phyloP scores from a whole-genome alignment of 805 yeast species.

The Tetrapisispora iriomotensis region DNA sequence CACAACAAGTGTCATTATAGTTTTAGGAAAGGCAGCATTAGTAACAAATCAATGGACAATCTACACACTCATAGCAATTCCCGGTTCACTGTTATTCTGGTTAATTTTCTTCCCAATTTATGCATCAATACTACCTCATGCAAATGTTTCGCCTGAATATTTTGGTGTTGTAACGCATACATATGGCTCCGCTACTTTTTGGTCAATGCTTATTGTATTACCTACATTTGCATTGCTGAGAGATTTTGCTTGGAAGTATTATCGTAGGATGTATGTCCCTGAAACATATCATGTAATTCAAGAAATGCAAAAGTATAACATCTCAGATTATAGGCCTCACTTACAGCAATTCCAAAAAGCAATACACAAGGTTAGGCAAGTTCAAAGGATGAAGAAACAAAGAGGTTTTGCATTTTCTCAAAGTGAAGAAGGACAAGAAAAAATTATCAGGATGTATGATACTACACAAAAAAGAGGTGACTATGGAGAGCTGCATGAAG shows the following conservation, averaged over 20 bases:
- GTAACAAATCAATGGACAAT: conserved; percentile 92
- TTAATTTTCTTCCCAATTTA: conserved; percentile 77
- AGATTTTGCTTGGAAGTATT: conserved; percentile 91
- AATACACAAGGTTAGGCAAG: conserved; percentile 93
- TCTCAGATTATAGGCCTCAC: conserved; percentile 90
- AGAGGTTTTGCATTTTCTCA: conserved; percentile 98
- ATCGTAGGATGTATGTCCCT: conserved; percentile 83
- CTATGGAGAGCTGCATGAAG: conserved; percentile 51
- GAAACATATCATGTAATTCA: conserved; percentile 92
- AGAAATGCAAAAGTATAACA: conserved; percentile 90
- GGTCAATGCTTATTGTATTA: conserved; percentile 72
- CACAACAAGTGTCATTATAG: conserved; percentile 80
- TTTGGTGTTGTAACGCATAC: conserved; percentile 67
- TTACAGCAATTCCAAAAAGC: conserved; percentile 96
- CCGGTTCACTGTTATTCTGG: conserved; percentile 87
- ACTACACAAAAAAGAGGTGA: conserved; percentile 76
- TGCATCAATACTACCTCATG: conserved; percentile 73
- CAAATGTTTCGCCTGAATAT: conserved; percentile 75
- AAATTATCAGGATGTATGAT: conserved; percentile 85
- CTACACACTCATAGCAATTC: conserved; percentile 83
- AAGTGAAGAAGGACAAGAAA: conserved; percentile 80
- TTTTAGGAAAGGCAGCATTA: conserved; percentile 89
- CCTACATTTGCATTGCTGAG: conserved; percentile 72
- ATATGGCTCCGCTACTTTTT: conserved; percentile 69
- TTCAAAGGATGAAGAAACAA: conserved; percentile 94